Evolutionary conservation across 169 alveolate genomes (phyloP).

Genomic region (Perkinsus chesapeaki): DNA sequence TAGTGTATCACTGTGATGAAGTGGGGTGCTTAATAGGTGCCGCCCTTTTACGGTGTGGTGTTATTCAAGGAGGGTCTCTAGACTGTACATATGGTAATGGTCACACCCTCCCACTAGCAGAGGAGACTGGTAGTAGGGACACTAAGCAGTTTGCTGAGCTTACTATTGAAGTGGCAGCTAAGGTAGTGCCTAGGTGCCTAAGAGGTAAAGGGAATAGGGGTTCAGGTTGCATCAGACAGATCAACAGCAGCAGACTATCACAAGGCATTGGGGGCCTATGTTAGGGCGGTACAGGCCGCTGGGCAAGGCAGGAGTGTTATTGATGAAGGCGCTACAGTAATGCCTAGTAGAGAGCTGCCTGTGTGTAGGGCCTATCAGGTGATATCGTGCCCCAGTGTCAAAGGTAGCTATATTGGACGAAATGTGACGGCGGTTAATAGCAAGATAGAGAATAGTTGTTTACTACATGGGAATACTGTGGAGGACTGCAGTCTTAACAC

Average conservation of each 20-base stretch:
- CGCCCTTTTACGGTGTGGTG: background rate
- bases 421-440: background rate
- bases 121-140: background rate
- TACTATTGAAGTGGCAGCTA: background rate
- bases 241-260: background rate
- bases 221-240: background rate
- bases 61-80: background rate
- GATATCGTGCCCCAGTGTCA: background rate
- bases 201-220: background rate
- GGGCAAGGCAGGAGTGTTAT: background rate
- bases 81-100: background rate
- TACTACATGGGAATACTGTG: background rate
- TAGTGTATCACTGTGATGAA: background rate
- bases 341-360: background rate
- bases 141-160: background rate
- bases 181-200: background rate
- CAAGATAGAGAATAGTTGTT: background rate
- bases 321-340: background rate
- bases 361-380: background rate
- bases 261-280: background rate
- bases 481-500: background rate
- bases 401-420: background rate
- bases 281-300: background rate
- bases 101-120: background rate
- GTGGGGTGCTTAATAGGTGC: background rate